Evolutionary conservation across 352 stramenopile species (phyloP), one percentile per base, ranked within the genome.

Genomic region (Globisporangium orthogonon): DNA sequence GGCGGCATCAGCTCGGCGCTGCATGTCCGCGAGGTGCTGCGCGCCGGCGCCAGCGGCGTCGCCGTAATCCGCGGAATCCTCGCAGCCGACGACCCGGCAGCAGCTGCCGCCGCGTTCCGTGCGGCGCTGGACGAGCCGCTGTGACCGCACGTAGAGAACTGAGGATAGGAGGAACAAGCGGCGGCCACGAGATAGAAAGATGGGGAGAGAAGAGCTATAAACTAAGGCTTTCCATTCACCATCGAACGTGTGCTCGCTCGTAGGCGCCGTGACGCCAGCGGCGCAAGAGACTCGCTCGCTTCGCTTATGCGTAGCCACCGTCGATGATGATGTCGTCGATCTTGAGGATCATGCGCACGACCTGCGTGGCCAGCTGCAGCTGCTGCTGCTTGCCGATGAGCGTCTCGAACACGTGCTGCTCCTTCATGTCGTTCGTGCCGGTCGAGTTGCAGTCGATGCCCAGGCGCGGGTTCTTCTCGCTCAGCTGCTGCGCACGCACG

Each of bases 311-410:
- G 69, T 98, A 98, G 52, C 74, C 77, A 63, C 93, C 94, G 66
- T 97, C 79, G 63, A 97, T 87, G 79, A 99, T 99, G 33, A 99
- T 95, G 83, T 99, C 97, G 76, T 99, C 97, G 67, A 99, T 99
- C 89, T 99, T 99, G 58, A 99, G 87, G 70, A 99, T 99, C 97
- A 99, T 99, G 72, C 98, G 98, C 67, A 99, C 97, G 46, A 99
- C 95, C 79, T 99, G 97, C 47, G 97, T 99, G 39, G 97, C 97
- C 37, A 99, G 75, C 73, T 98, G 93, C 47, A 99, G 76, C 83
- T 99, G 97, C 76, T 99, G 96, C 80, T 99, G 96, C 84, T 99
- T 99, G 67, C 97, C 97, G 75, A 99, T 99, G 17, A 99, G 80
- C 49, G 97, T 99, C 77, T 99, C 97, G 73, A 99, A 99, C 41